phyloP scores from a whole-genome alignment of 495 filamentous ascomycete genomes.

The Annulohypoxylon maeteangense region DNA sequence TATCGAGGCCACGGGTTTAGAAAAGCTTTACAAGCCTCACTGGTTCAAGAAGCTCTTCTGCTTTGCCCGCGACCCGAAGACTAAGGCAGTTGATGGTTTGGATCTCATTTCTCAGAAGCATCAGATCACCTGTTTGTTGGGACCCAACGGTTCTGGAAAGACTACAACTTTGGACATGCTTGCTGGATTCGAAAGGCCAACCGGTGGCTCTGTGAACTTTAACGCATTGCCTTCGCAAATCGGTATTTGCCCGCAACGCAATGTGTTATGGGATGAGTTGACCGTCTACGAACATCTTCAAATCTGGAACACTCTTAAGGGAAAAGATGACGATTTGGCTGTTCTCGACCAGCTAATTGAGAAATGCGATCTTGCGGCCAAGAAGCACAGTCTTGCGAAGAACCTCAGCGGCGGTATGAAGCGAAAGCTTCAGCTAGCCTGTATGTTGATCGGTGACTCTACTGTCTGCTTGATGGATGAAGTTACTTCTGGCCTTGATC shows the following conservation, averaged over 20 bases:
- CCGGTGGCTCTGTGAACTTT: conserved; percentile 68
- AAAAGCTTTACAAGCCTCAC: conserved; percentile 64
- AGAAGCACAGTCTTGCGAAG: conserved; percentile 64
- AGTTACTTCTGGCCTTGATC: conserved; percentile 76
- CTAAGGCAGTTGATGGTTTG: conserved; percentile 71
- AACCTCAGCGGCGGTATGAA: conserved; percentile 80
- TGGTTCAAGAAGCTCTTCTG: conserved; percentile 66
- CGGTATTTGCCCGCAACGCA: conserved; percentile 74
- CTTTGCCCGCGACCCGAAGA: conserved; percentile 57
- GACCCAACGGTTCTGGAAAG: conserved; percentile 81
- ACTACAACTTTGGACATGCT: conserved; percentile 79
- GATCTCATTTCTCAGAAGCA: conserved; percentile 68
- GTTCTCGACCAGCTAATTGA: conserved; percentile 63
- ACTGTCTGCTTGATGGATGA: conserved; percentile 79
- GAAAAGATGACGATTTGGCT: conserved; percentile 54
- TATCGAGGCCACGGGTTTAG: conserved; percentile 32
- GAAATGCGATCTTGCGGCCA: conserved; percentile 72
- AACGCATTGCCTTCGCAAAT: conserved; percentile 49
- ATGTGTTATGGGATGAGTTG: conserved; percentile 78
- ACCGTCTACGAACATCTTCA: conserved; percentile 76
- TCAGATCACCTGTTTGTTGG: conserved; percentile 75
- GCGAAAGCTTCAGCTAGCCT: conserved; percentile 76
- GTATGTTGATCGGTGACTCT: conserved; percentile 82
- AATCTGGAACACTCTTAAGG: conserved; percentile 76
- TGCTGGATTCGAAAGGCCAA: conserved; percentile 70